Conservation (phyloP, 163 green algal genomes). For the Scenedesmus sp. region DNA sequence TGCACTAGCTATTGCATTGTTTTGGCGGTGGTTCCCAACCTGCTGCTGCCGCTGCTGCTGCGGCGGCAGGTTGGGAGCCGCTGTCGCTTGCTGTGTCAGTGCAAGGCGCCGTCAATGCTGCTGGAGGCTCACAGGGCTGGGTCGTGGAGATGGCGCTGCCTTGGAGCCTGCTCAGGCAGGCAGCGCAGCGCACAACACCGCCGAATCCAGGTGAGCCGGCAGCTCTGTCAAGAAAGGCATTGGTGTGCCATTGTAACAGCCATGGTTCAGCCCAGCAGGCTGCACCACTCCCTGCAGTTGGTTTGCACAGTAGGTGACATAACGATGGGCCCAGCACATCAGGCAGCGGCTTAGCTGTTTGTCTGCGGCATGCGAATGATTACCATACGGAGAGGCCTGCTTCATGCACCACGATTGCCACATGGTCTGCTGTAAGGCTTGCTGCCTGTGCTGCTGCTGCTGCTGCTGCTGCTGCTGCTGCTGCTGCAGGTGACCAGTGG, state of each 20-base stretch:
- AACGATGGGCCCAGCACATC: too few species aligned
- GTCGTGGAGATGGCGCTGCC: slow-evolving; percentile 46
- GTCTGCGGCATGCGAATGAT: too few species aligned
- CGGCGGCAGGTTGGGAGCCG: slow-evolving; percentile 6
- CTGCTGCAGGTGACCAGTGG: slow-evolving; percentile 54
- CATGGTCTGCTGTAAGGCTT: not conserved
- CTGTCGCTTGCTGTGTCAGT: not conserved
- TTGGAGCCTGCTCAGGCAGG: slow-evolving; percentile 45
- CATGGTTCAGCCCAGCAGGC: not conserved
- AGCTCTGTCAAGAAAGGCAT: too few species aligned
- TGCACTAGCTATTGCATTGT: not conserved
- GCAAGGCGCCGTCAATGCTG: slow-evolving; percentile 11
- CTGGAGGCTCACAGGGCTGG: not conserved
- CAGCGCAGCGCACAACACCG: not conserved
- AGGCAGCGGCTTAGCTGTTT: too few species aligned
- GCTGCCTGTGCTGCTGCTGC: not conserved
- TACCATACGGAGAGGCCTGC: too few species aligned
- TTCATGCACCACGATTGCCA: too few species aligned
- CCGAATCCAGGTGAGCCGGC: slow-evolving; percentile 9
- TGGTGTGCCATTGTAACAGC: too few species aligned
- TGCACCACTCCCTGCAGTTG: not conserved
- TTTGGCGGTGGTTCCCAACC: too few species aligned
- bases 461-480: not conserved
- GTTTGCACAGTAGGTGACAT: too few species aligned
- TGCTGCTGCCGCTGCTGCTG: too few species aligned